These are phyloP conservation scores for Aspergillus nanangensis DNA, from an alignment of 495 filamentous ascomycete species.

Conservation along the genomic window DNA sequence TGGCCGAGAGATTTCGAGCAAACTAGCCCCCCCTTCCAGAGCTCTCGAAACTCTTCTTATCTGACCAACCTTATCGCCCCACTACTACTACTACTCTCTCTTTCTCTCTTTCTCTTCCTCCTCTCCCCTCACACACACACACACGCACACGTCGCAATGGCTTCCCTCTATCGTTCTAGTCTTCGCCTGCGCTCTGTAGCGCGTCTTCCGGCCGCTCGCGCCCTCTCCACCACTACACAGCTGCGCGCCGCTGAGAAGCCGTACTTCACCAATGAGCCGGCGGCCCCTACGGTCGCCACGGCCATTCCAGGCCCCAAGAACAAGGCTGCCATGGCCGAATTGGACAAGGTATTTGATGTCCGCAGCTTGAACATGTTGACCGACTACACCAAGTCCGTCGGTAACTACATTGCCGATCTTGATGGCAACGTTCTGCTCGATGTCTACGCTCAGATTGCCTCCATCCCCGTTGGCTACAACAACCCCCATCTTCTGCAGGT, in stretches of 20 bases:
- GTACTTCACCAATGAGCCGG: constrained; percentile 73
- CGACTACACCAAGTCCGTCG: constrained; percentile 66
- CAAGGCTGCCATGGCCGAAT: constrained; percentile 62
- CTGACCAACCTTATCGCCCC: background rate
- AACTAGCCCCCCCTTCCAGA: background rate
- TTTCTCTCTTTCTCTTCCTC: too few species aligned
- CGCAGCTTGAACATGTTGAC: constrained; percentile 89
- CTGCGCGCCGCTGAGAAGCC: constrained; percentile 43
- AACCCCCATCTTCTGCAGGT: constrained; percentile 75
- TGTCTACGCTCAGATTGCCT: constrained; percentile 93
- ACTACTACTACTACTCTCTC: too few species aligned
- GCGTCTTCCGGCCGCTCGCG: constrained; percentile 33
- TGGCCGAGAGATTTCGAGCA: background rate
- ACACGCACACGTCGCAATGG: constrained; percentile 30
- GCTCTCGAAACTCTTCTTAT: background rate
- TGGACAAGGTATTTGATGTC: constrained; percentile 88
- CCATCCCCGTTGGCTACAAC: constrained; percentile 96
- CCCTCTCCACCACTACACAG: constrained; percentile 37
- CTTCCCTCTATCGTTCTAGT: constrained; percentile 40
- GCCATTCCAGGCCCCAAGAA: constrained; percentile 80
- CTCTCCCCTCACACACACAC: background rate
- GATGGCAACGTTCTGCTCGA: constrained; percentile 69
- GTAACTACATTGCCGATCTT: constrained; percentile 76
- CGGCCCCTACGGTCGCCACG: constrained; percentile 66
- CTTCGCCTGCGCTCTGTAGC: constrained; percentile 35